Percentiles rank a stretch among this genome's conserved stretches.
phyloP scores from a whole-genome alignment of 2,329 filamentous ascomycete genomes.

The Venturia effusa region DNA sequence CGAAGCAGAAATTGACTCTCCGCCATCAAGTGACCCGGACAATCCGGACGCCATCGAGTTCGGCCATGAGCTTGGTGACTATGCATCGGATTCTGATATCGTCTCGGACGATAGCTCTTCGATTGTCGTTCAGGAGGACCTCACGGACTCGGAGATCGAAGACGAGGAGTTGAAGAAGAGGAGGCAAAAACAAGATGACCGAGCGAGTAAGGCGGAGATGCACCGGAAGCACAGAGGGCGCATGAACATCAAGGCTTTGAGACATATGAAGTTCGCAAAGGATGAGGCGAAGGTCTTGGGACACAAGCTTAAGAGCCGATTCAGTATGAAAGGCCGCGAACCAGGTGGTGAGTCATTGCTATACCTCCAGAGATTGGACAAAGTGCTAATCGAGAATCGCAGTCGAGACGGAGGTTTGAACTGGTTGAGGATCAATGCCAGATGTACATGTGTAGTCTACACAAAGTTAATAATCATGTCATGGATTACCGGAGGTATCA shows the following conservation, averaged over 20 bases:
- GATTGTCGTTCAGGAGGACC: not conserved
- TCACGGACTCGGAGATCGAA: not conserved
- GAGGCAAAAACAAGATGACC: not conserved
- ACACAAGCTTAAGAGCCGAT: not conserved
- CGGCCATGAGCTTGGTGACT: not conserved
- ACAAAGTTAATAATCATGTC: too few relatives aligned
- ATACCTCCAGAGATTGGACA: not conserved
- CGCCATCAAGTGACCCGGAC: not conserved
- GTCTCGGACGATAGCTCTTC: not conserved
- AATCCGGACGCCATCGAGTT: not conserved
- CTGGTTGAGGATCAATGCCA: too few relatives aligned
- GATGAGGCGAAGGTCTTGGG: not conserved
- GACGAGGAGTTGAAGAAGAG: constrained; percentile 2
- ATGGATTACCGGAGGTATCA: too few relatives aligned
- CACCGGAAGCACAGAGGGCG: not conserved
- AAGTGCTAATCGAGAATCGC: not conserved
- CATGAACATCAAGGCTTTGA: constrained; percentile 1
- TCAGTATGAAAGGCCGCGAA: not conserved
- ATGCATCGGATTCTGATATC: not conserved
- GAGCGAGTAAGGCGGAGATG: not conserved
- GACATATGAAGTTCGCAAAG: constrained; percentile 2
- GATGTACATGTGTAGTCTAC: not conserved
- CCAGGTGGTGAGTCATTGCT: not conserved
- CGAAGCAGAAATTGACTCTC: not conserved
- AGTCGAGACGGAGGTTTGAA: not conserved